phyloP scores from a whole-genome alignment of 1,139 yeast species.

The Arxiozyma slooffiae region DNA sequence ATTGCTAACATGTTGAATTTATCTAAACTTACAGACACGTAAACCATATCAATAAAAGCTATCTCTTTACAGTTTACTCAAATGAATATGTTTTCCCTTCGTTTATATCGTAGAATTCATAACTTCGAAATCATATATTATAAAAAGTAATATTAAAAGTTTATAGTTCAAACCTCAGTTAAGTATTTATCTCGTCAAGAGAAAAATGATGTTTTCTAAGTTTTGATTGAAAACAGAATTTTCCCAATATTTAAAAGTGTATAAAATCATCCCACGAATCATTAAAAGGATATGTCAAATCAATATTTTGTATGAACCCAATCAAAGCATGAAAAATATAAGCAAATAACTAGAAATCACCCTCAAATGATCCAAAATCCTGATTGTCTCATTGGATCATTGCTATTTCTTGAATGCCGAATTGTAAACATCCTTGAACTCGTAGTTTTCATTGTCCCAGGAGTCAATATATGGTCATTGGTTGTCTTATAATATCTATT shows the following conservation, averaged over 20 bases:
- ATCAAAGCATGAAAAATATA: constrained; percentile 27
- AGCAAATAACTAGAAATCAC: constrained; percentile 1
- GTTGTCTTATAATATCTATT: not conserved
- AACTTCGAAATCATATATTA: not conserved
- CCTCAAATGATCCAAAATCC: not conserved
- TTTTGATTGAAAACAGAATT: not conserved
- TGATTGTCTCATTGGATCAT: not conserved
- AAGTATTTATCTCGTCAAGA: not conserved
- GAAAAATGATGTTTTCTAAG: not conserved
- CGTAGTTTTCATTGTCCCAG: not conserved
- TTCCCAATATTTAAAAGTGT: constrained; percentile 7
- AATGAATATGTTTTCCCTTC: not conserved
- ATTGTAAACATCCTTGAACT: not conserved
- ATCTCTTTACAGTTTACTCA: not conserved
- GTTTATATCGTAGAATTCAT: not conserved
- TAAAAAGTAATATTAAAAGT: no score
- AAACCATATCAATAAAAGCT: not conserved
- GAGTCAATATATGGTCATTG: not conserved
- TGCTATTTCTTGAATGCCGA: not conserved
- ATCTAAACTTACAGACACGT: not conserved
- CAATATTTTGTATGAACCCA: constrained; percentile 26
- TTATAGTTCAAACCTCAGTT: not conserved
- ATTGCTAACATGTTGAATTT: constrained; percentile 35
- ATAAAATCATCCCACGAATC: constrained; percentile 27
- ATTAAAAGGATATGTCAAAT: constrained; percentile 22